Evolutionary conservation across 129 eudicot species (phyloP).

Genomic region (Lactuca saligna): DNA sequence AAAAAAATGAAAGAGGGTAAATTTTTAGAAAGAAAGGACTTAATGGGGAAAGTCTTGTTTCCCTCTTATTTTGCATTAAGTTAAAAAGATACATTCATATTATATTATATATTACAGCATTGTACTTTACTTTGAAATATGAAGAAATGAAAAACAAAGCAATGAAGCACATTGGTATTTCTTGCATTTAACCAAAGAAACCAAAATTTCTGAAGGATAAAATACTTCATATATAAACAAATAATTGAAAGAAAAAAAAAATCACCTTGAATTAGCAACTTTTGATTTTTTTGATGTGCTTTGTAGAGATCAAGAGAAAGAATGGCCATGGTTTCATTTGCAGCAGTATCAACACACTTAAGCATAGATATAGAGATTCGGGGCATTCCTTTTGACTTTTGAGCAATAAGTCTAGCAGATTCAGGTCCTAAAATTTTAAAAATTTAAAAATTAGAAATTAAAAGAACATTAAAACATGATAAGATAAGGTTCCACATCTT

Average conservation of each 20-base stretch:
- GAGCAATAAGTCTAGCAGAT: slow-evolving; percentile 74
- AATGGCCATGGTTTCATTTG: slow-evolving; percentile 61
- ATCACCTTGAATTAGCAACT: slow-evolving; percentile 54
- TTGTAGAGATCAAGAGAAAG: slow-evolving; percentile 59
- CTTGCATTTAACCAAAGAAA: not conserved
- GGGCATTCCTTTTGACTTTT: slow-evolving; percentile 90
- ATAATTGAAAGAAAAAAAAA: not conserved
- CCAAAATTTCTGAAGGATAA: not conserved
- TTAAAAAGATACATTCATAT: too few relatives aligned
- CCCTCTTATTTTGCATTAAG: too few relatives aligned
- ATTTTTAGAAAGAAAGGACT: too few relatives aligned
- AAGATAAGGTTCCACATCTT: not conserved
- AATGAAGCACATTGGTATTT: too few relatives aligned
- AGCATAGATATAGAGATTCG: slow-evolving; percentile 50
- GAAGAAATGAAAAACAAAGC: too few relatives aligned
- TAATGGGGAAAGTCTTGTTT: too few relatives aligned
- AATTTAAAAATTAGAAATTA: too few relatives aligned
- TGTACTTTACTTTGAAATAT: too few relatives aligned
- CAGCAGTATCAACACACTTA: slow-evolving; percentile 57
- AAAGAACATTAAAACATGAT: slow-evolving; percentile 4
- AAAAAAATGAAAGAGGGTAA: too few relatives aligned
- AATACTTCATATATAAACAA: not conserved
- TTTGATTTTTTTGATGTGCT: slow-evolving; percentile 38
- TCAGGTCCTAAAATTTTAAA: slow-evolving; percentile 47
- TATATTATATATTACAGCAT: too few relatives aligned